Percentiles rank a stretch among this genome's conserved stretches.
Conservation (phyloP, 2,329 filamentous ascomycete species). For the Myriosclerotinia duriaeana region DNA sequence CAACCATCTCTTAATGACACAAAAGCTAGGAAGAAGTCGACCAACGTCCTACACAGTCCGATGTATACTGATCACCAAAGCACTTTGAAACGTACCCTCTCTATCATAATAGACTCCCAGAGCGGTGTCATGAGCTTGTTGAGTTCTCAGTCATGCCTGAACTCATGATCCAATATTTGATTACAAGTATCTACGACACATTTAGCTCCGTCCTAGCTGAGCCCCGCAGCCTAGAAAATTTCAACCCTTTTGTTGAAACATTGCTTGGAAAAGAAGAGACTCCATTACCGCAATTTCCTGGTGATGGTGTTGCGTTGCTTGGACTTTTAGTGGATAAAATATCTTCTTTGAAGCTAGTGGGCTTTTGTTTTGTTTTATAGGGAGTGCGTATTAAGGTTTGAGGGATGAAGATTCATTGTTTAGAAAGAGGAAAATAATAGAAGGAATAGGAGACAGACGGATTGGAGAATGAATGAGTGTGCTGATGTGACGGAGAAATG, state of each 20-base stretch:
- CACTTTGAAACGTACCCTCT: slow-evolving; percentile 34
- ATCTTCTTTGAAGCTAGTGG: slow-evolving; percentile 39
- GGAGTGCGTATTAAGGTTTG: slow-evolving; percentile 32
- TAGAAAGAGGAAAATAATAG: slow-evolving; percentile 31
- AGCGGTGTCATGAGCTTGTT: slow-evolving; percentile 22
- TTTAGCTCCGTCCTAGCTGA: slow-evolving; percentile 30
- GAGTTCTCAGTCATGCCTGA: slow-evolving; percentile 26
- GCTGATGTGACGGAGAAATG: slow-evolving; percentile 33
- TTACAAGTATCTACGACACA: slow-evolving; percentile 30
- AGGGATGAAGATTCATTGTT: slow-evolving; percentile 37
- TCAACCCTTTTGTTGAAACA: slow-evolving; percentile 30
- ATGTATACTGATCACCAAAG: slow-evolving; percentile 28
- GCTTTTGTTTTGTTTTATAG: slow-evolving; percentile 37
- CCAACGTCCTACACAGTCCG: slow-evolving; percentile 22
- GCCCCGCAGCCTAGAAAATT: slow-evolving; percentile 29
- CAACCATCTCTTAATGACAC: neutral
- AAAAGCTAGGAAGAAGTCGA: slow-evolving; percentile 29
- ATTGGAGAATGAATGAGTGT: slow-evolving; percentile 40
- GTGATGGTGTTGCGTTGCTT: slow-evolving; percentile 37
- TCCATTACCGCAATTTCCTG: slow-evolving; percentile 32
- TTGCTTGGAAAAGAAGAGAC: slow-evolving; percentile 35
- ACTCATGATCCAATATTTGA: slow-evolving; percentile 32
- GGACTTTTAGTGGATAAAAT: slow-evolving; percentile 37
- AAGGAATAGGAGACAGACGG: slow-evolving; percentile 34
- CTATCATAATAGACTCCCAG: slow-evolving; percentile 30